Conservation (phyloP, 2,329 filamentous ascomycete species). For the Nemania sp. region DNA sequence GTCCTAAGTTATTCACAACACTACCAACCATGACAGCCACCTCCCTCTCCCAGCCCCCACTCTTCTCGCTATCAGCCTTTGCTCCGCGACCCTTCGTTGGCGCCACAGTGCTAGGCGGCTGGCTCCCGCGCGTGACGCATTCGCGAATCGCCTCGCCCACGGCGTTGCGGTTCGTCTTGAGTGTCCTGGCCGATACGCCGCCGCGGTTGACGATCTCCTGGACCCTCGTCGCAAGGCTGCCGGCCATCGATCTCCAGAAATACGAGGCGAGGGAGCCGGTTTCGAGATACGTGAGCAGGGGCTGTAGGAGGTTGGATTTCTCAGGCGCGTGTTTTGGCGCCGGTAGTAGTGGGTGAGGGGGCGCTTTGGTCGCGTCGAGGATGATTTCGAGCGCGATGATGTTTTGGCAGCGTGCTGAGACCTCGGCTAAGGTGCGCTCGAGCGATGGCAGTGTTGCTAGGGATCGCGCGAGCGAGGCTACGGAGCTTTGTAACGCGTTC, state of each 20-base stretch:
- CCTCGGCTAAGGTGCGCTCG: slow-evolving; percentile 79
- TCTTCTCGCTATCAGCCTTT: slow-evolving; percentile 49
- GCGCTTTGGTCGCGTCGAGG: slow-evolving; percentile 68
- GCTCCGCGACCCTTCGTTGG: slow-evolving; percentile 47
- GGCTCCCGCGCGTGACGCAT: slow-evolving; percentile 78
- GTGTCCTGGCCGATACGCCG: slow-evolving; percentile 79
- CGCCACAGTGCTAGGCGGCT: slow-evolving; percentile 61
- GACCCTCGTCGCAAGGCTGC: slow-evolving; percentile 73
- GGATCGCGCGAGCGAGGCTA: slow-evolving; percentile 73
- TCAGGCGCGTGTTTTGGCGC: slow-evolving; percentile 32
- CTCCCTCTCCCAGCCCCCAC: slow-evolving; percentile 79
- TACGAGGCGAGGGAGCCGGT: slow-evolving; percentile 85
- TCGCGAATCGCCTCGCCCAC: slow-evolving; percentile 79
- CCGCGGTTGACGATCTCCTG: slow-evolving; percentile 83
- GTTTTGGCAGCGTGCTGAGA: slow-evolving; percentile 84
- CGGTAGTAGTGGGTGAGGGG: slow-evolving; percentile 67
- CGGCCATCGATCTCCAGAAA: slow-evolving; percentile 90
- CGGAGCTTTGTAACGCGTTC: slow-evolving; percentile 75
- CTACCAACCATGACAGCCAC: slow-evolving; percentile 93
- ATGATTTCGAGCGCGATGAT: slow-evolving; percentile 84
- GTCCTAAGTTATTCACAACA: slow-evolving; percentile 63
- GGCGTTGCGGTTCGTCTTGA: slow-evolving; percentile 73
- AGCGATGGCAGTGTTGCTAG: slow-evolving; percentile 79
- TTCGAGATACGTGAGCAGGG: slow-evolving; percentile 77
- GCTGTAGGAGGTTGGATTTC: slow-evolving; percentile 64